Conservation (phyloP, 1,139 yeast genomes). For the Ogataea hybrid region DNA sequence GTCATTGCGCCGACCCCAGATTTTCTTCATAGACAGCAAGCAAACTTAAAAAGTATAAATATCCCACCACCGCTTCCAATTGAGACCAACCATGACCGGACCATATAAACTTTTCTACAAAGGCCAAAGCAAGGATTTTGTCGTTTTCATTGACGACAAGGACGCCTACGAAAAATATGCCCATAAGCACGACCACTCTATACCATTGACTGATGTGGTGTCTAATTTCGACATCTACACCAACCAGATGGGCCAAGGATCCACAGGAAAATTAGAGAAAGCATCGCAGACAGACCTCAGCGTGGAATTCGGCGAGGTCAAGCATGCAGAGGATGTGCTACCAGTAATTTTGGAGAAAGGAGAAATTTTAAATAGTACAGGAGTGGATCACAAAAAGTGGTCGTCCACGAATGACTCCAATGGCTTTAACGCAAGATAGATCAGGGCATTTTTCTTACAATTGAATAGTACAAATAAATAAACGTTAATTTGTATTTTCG, state of each 20-base stretch:
- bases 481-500: constrained; percentile 13
- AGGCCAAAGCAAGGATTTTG: constrained; percentile 58
- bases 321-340: constrained; percentile 40
- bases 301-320: constrained; percentile 59
- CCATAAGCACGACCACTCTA: constrained; percentile 39
- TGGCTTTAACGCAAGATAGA: constrained; percentile 34
- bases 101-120: constrained; percentile 55
- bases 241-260: constrained; percentile 58
- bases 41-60: constrained; percentile 4
- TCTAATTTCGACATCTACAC: constrained; percentile 64
- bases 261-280: constrained; percentile 67
- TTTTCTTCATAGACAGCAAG: constrained; percentile 2
- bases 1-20: constrained; percentile 10
- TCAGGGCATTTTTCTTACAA: background rate
- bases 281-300: constrained; percentile 67
- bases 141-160: constrained; percentile 59
- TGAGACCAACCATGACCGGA: constrained; percentile 17
- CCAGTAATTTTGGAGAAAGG: constrained; percentile 58
- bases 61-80: background rate
- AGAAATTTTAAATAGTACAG: constrained; percentile 27
- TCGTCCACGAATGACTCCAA: constrained; percentile 39
- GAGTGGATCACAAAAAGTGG: constrained; percentile 14
- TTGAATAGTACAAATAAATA: background rate
- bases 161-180: constrained; percentile 48
- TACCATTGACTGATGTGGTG: constrained; percentile 64